Evolutionary conservation across 2,329 filamentous ascomycete species (phyloP).

Genomic region (Furcasterigmium furcatum): DNA sequence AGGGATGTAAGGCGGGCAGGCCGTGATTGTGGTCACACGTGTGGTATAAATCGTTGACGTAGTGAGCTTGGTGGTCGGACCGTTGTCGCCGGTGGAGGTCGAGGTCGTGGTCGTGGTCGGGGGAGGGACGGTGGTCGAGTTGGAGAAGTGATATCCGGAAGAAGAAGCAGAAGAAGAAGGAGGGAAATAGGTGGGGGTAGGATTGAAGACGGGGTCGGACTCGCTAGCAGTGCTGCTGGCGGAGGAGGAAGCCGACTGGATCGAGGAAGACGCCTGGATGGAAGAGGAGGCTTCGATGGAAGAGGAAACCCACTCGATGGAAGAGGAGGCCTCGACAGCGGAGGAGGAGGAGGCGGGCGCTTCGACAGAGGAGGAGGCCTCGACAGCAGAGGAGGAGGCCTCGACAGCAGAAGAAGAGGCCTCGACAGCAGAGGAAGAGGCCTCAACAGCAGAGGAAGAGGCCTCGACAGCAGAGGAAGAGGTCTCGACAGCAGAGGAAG

Average conservation of each 20-base stretch:
- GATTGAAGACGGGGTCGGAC: neutral
- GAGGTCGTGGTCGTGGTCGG: neutral
- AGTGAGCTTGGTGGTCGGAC: conserved; percentile 8
- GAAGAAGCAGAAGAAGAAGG: neutral
- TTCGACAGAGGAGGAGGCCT: neutral
- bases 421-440: neutral
- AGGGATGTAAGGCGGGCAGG: conserved; percentile 42
- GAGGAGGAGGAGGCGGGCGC: no score
- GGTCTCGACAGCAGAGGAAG: conserved; percentile 8
- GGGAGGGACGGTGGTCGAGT: conserved; percentile 5
- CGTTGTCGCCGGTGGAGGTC: conserved; percentile 5
- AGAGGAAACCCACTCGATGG: conserved; percentile 3
- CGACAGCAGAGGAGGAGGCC: conserved; percentile 4
- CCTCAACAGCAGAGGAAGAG: neutral
- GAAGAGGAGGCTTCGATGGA: conserved; percentile 1
- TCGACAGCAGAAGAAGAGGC: neutral
- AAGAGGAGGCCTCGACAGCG: neutral
- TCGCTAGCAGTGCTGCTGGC: neutral
- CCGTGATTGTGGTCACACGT: conserved; percentile 50
- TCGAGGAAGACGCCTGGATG: conserved; percentile 1
- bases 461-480: neutral
- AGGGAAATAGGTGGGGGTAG: no score
- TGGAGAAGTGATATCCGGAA: conserved; percentile 4
- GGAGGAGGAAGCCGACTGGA: neutral
- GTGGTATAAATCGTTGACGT: conserved; percentile 38